Percentiles rank a stretch among this genome's conserved stretches.
These are phyloP conservation scores for Hyphodiscus sp. DNA, from an alignment of 2,329 filamentous ascomycete genomes.

Conservation along the genomic window DNA sequence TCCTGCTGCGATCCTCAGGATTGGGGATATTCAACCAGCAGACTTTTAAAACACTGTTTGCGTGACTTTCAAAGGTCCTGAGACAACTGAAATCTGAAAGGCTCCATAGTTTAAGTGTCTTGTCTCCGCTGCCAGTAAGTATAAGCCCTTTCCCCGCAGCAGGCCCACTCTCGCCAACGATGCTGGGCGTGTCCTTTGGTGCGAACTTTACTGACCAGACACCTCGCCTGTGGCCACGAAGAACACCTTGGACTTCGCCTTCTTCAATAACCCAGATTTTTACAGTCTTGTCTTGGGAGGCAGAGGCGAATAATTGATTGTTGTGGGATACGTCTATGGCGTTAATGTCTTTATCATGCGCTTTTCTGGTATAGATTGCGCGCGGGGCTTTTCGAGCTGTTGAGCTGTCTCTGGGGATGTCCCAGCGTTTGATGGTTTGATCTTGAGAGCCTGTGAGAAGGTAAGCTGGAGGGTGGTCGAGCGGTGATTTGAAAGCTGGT, in stretches of 20 bases:
- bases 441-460: constrained; percentile 92
- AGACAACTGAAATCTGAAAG: constrained; percentile 87
- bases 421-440: constrained; percentile 92
- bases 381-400: constrained; percentile 48
- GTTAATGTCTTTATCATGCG: constrained; percentile 98
- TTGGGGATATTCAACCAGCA: constrained; percentile 66
- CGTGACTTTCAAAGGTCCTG: constrained; percentile 91
- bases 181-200: constrained; percentile 65
- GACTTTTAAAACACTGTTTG: constrained; percentile 90
- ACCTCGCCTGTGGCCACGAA: constrained; percentile 87
- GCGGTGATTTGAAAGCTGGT: constrained; percentile 63
- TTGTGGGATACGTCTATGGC: constrained; percentile 75
- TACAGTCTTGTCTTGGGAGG: constrained; percentile 92
- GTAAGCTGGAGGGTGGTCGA: constrained; percentile 75
- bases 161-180: constrained; percentile 65
- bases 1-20: constrained; percentile 45
- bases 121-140: constrained; percentile 89
- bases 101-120: constrained; percentile 94
- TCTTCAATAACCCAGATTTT: constrained; percentile 94
- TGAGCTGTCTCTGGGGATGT: constrained; percentile 53
- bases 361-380: constrained; percentile 82
- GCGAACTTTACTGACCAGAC: constrained; percentile 95
- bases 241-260: constrained; percentile 83
- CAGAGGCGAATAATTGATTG: constrained; percentile 82
- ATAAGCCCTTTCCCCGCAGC: constrained; percentile 75